phyloP scores from a whole-genome alignment of 768 basidiomycete species.

The Tulasnella calospora region DNA sequence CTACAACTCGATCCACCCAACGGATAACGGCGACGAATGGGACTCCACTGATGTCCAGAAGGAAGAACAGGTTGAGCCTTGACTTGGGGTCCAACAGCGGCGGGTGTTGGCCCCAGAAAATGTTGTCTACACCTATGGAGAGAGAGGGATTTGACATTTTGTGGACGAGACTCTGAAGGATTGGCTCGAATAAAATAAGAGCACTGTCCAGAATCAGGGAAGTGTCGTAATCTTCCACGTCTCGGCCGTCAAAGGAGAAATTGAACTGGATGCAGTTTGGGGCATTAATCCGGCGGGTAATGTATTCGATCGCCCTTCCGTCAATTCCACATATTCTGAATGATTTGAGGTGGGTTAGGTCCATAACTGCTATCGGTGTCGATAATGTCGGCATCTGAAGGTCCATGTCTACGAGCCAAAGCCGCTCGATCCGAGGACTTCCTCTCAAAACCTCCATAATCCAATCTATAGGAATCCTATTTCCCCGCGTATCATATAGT shows the following conservation, averaged over 20 bases:
- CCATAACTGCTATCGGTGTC: background rate
- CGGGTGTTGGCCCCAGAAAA: background rate
- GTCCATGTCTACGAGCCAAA: background rate
- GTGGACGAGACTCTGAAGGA: background rate
- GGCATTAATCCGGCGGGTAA: background rate
- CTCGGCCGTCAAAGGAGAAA: background rate
- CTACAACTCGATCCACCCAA: background rate
- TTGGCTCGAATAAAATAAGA: background rate
- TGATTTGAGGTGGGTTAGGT: background rate
- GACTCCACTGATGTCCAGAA: background rate
- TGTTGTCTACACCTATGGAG: background rate
- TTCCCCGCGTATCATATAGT: background rate
- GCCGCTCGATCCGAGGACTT: background rate
- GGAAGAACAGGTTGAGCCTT: background rate
- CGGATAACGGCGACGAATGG: background rate
- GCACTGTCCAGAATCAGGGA: background rate
- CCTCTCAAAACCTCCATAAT: background rate
- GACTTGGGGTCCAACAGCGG: background rate
- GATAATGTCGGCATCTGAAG: background rate
- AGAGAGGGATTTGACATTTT: background rate
- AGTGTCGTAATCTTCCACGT: background rate
- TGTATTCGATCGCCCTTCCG: background rate
- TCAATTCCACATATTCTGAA: background rate
- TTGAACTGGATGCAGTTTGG: background rate
- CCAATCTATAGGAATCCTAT: background rate